Evolutionary conservation across 2,329 filamentous ascomycete genomes (phyloP), one percentile per base, ranked within the genome.

Genomic region (Didymella keratinophila): DNA sequence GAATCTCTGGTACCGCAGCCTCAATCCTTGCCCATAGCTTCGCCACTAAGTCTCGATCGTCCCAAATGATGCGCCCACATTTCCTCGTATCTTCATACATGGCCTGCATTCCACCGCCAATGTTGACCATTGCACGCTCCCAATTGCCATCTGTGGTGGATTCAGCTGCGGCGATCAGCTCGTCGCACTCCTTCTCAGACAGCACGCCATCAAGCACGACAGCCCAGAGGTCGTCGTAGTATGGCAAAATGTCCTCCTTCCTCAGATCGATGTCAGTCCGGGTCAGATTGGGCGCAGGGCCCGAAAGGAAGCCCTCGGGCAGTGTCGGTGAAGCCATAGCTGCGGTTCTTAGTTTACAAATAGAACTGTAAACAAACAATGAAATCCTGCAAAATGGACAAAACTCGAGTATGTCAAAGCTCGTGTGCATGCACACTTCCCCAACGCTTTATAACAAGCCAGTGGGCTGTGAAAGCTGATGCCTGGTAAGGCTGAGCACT

Each of bases 1-100:
- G 73, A 1, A 89, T 84, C 16, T 82, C 79, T 0, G 77, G 78
- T 11, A 86, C 65, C 21, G 78, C 76, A 5, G 76, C 77, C 56
- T 76, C 72, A 14, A 86, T 73, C 10, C 91, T 82, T 39, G 78
- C 79, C 83, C 89, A 89, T 0, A 95, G 67, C 21, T 85, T 83
- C 23, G 84, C 81, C 0, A 86, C 87, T 1, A 94, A 64, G 1
- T 84, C 83, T 47, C 82, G 79, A 14, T 83, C 77, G 69, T 95
- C 90, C 84, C 87, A 91, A 65, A 95, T 89, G 63, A 94, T 91
- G 3, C 91, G 84, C n/a, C 89, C 89, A 67, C 89, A 89, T 60
- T 90, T 88, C 16, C 91, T 83, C 47, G 86, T 85, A 9, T 86
- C 82, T 1, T 83, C 79, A 4, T 82, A 77, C 41, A 87, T 73